Evolutionary conservation across 163 green algal species (phyloP).

Genomic region (Chlamydomonas reinhardtii): DNA sequence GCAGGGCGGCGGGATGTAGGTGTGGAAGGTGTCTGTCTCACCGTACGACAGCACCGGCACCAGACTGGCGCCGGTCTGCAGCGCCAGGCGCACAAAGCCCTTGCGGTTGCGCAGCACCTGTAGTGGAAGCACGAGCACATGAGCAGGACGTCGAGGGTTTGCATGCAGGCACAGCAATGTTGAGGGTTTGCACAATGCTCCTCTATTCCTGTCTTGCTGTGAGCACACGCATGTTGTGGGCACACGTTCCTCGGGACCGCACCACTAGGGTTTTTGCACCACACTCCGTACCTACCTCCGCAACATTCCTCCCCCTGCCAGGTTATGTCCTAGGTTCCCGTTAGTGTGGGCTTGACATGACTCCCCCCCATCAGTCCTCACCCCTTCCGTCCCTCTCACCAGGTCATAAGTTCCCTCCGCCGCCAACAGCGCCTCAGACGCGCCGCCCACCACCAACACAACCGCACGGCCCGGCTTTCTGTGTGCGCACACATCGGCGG

Average conservation of each 20-base stretch:
- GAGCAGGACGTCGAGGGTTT: no score
- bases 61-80: slow-evolving; percentile 66
- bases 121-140: not conserved
- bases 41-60: slow-evolving; percentile 71
- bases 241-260: no score
- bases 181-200: no score
- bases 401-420: slow-evolving; percentile 60
- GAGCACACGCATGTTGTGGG: no score
- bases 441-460: slow-evolving; percentile 63
- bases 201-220: no score
- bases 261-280: no score
- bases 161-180: no score
- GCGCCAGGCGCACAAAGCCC: slow-evolving; percentile 69
- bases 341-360: no score
- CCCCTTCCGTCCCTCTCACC: slow-evolving; percentile 34
- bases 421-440: slow-evolving; percentile 60
- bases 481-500: not conserved
- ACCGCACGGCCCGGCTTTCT: slow-evolving; percentile 51
- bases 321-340: no score
- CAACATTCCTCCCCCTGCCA: no score
- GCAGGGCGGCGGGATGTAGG: slow-evolving; percentile 16
- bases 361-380: no score
- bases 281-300: no score
- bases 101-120: slow-evolving; percentile 58
- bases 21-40: slow-evolving; percentile 65